phyloP scores from a whole-genome alignment of 2,329 filamentous ascomycete genomes.

The Paecilomyces sp. region DNA sequence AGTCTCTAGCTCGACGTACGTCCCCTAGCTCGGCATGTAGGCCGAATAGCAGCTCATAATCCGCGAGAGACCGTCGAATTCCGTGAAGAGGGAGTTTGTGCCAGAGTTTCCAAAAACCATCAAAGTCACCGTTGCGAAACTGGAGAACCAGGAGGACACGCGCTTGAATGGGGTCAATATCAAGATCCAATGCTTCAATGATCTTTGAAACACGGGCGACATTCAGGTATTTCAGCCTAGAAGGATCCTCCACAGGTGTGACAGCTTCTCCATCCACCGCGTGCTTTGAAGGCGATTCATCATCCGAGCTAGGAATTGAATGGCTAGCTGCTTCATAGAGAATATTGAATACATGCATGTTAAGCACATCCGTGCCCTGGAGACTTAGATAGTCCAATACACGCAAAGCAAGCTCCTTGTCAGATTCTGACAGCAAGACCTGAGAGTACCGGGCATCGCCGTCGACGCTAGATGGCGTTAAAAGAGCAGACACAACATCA shows the following conservation, averaged over 20 bases:
- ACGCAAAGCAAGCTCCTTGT: conserved; percentile 30
- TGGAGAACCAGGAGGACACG: conserved; percentile 23
- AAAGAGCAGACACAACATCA: conserved; percentile 29
- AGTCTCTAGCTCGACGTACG: conserved; percentile 37
- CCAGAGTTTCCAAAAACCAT: conserved; percentile 56
- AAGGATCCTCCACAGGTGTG: not conserved
- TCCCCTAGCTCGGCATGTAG: conserved; percentile 41
- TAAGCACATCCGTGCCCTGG: conserved; percentile 33
- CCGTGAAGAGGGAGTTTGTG: conserved; percentile 47
- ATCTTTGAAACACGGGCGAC: conserved; percentile 18
- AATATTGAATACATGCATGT: conserved; percentile 41
- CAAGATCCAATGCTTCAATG: conserved; percentile 19
- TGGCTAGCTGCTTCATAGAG: conserved; percentile 32
- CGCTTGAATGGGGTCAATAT: conserved; percentile 21
- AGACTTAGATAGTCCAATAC: conserved; percentile 37
- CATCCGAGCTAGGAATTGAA: conserved; percentile 33
- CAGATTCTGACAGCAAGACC: conserved; percentile 13
- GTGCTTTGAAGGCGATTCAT: conserved; percentile 9
- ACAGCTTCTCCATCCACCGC: not conserved
- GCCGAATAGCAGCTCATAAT: conserved; percentile 52
- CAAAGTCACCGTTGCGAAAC: conserved; percentile 43
- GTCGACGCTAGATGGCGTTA: conserved; percentile 17
- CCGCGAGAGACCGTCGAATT: conserved; percentile 40
- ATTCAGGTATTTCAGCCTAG: not conserved
- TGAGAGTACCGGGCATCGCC: conserved; percentile 3